Evolutionary conservation across 2,329 filamentous ascomycete species (phyloP).

Genomic region (Mycosphaerella sp.): DNA sequence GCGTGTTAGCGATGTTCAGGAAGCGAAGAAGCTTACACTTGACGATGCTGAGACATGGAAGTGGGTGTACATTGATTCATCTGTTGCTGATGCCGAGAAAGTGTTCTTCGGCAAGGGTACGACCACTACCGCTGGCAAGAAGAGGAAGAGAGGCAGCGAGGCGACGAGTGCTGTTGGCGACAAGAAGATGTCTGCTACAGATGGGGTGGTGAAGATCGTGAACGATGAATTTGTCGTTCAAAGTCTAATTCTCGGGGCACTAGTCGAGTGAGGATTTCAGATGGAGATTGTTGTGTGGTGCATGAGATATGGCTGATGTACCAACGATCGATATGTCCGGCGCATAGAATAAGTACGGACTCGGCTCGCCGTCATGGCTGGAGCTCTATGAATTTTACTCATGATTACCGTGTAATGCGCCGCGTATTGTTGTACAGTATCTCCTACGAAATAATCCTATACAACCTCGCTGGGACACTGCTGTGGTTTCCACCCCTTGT

Average conservation of each 20-base stretch:
- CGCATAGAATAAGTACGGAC: too few relatives aligned
- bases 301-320: not conserved
- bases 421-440: too few relatives aligned
- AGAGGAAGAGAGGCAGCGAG: constrained; percentile 24
- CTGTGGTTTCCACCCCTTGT: too few relatives aligned
- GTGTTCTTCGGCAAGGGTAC: constrained; percentile 40
- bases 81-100: constrained; percentile 50
- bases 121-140: constrained; percentile 39
- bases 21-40: constrained; percentile 56
- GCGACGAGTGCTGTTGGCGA: constrained; percentile 15
- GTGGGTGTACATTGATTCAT: constrained; percentile 73
- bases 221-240: constrained; percentile 86
- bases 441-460: too few relatives aligned
- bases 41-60: constrained; percentile 55
- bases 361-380: too few relatives aligned
- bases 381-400: too few relatives aligned
- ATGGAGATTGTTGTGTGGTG: not conserved
- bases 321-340: too few relatives aligned
- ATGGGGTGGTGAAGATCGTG: constrained; percentile 58
- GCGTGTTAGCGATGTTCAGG: constrained; percentile 58
- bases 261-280: constrained; percentile 51
- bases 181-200: constrained; percentile 34
- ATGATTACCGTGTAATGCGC: too few relatives aligned
- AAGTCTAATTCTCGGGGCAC: constrained; percentile 77
- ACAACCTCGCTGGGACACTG: too few relatives aligned